phyloP scores from a whole-genome alignment of 805 yeast genomes.

The Kodamaea fukazawae region DNA sequence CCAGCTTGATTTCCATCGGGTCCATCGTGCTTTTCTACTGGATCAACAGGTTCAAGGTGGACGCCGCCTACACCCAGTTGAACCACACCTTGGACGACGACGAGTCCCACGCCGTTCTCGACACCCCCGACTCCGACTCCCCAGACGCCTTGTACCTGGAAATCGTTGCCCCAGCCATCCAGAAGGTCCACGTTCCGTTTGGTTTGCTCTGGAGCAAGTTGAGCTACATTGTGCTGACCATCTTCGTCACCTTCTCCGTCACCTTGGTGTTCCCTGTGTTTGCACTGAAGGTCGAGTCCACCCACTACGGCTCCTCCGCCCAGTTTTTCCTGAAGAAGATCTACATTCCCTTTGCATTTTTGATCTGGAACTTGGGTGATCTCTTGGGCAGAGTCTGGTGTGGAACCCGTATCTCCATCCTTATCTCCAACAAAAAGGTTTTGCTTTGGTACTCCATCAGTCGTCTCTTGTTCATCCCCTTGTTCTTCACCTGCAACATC shows the following conservation, averaged over 20 bases:
- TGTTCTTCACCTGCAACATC: conserved; percentile 67
- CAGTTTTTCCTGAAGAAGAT: conserved; percentile 47
- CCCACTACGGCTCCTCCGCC: conserved; percentile 25
- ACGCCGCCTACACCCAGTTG: conserved; percentile 10
- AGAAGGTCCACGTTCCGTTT: conserved; percentile 54
- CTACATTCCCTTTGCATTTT: conserved; percentile 70
- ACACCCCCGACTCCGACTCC: no score
- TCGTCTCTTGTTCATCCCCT: conserved; percentile 63
- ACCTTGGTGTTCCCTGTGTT: conserved; percentile 87
- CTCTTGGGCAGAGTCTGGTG: conserved; percentile 72
- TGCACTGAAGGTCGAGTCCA: conserved; percentile 67
- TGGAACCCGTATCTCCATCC: conserved; percentile 39
- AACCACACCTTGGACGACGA: conserved; percentile 4
- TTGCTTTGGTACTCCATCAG: conserved; percentile 54
- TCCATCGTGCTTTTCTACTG: conserved; percentile 42
- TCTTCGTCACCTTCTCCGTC: conserved; percentile 68
- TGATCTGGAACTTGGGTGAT: conserved; percentile 91
- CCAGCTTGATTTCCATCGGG: conserved; percentile 44
- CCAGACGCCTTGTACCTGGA: no score
- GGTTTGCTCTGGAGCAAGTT: conserved; percentile 58
- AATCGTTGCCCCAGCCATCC: conserved; percentile 11
- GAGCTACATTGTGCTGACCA: conserved; percentile 60
- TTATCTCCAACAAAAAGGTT: conserved; percentile 40
- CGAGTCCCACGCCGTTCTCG: no score
- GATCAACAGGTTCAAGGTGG: conserved; percentile 26